Evolutionary conservation across 2,329 filamentous ascomycete species (phyloP).

Genomic region (Pseudogymnoascus verrucosus): DNA sequence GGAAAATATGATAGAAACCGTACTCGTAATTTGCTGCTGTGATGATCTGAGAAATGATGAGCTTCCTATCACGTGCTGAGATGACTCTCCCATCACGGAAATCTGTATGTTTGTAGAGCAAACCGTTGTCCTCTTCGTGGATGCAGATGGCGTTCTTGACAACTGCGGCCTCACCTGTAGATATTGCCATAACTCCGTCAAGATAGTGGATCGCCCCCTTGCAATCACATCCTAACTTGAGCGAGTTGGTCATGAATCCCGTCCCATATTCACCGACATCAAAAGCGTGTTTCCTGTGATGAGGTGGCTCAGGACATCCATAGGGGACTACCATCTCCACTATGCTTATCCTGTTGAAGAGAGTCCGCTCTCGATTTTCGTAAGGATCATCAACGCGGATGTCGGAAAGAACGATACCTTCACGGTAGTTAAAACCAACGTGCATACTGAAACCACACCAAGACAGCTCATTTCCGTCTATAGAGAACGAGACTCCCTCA

Average conservation of each 20-base stretch:
- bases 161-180: slow-evolving; percentile 63
- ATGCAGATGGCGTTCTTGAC: slow-evolving; percentile 96
- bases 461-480: slow-evolving; percentile 64
- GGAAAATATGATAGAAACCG: slow-evolving; percentile 79
- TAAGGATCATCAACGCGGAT: slow-evolving; percentile 70
- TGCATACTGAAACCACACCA: slow-evolving; percentile 96
- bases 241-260: slow-evolving; percentile 75
- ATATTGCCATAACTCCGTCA: slow-evolving; percentile 76
- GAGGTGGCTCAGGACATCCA: slow-evolving; percentile 71
- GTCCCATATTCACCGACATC: slow-evolving; percentile 75
- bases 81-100: slow-evolving; percentile 85
- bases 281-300: slow-evolving; percentile 75
- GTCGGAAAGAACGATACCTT: slow-evolving; percentile 84
- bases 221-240: slow-evolving; percentile 73
- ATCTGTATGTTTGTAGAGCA: slow-evolving; percentile 90
- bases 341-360: slow-evolving; percentile 84
- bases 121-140: slow-evolving; percentile 86
- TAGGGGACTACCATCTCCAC: slow-evolving; percentile 94
- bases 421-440: slow-evolving; percentile 89
- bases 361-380: slow-evolving; percentile 63
- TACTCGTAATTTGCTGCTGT: slow-evolving; percentile 97
- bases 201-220: slow-evolving; percentile 89
- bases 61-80: slow-evolving; percentile 76
- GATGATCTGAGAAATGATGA: slow-evolving; percentile 86
- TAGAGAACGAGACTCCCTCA: slow-evolving; percentile 77